phyloP scores from a whole-genome alignment of 1,284 basidiomycete genomes.

The Takashimella koratensis region DNA sequence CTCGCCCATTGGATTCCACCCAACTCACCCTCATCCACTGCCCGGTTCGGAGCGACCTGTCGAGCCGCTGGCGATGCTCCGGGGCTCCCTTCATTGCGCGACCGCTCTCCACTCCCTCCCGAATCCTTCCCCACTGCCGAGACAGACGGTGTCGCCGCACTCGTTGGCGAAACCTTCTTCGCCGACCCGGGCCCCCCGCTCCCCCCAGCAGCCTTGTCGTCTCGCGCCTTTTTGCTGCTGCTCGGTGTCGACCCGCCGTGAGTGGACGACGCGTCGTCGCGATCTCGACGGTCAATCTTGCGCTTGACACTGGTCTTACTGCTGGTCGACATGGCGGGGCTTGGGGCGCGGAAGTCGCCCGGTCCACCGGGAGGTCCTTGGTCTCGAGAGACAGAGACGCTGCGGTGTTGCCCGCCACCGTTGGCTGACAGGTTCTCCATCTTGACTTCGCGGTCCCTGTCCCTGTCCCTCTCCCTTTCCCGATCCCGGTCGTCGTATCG shows the following conservation, averaged over 20 bases:
- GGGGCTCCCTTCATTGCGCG: slow-evolving; percentile 6
- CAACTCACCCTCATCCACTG: slow-evolving; percentile 45
- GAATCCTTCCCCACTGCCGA: slow-evolving; percentile 3
- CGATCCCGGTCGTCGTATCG: slow-evolving; percentile 8
- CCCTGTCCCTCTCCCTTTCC: neutral
- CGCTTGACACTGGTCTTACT: slow-evolving; percentile 18
- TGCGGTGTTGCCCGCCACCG: slow-evolving; percentile 7
- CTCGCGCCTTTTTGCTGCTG: slow-evolving; percentile 4
- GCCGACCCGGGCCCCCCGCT: neutral
- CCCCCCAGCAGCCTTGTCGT: too few relatives aligned
- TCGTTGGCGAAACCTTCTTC: neutral
- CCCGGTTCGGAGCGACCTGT: slow-evolving; percentile 12
- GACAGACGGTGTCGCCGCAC: too few relatives aligned
- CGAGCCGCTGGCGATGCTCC: slow-evolving; percentile 4
- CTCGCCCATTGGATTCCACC: neutral
- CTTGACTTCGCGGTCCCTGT: neutral
- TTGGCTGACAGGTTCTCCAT: slow-evolving; percentile 6
- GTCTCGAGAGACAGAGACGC: slow-evolving; percentile 11
- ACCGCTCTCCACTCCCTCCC: slow-evolving; percentile 9
- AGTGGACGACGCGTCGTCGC: neutral
- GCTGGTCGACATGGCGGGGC: slow-evolving; percentile 36
- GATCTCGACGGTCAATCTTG: slow-evolving; percentile 4
- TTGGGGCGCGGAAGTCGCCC: slow-evolving; percentile 31
- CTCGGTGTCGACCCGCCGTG: neutral
- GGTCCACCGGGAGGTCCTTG: neutral